These are phyloP conservation scores for Ophiostoma perfectum DNA, from an alignment of 2,329 filamentous ascomycete species.

Conservation along the genomic window DNA sequence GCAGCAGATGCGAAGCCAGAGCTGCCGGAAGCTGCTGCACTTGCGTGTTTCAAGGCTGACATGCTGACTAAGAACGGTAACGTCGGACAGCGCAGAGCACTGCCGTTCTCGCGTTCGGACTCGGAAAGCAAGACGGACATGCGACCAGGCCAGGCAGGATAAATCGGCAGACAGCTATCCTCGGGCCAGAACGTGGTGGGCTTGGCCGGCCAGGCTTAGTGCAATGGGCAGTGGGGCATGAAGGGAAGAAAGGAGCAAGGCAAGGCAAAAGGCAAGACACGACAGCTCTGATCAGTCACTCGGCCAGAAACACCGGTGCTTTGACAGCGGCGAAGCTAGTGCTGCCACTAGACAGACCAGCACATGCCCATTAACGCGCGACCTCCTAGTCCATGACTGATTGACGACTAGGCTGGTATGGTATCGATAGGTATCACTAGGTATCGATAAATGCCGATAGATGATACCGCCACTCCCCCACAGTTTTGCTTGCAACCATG, in stretches of 20 bases:
- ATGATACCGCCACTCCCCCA: background rate
- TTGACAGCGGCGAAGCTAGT: background rate
- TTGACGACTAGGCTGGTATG: constrained; percentile 2
- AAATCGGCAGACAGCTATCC: background rate
- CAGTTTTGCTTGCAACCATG: background rate
- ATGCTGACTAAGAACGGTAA: no score
- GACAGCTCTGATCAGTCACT: background rate
- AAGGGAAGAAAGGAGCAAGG: background rate
- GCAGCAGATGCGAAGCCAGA: background rate
- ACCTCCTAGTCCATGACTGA: background rate
- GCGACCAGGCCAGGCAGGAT: no score
- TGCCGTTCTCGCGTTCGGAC: background rate
- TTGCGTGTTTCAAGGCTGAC: background rate
- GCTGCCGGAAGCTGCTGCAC: background rate
- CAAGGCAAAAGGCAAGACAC: background rate
- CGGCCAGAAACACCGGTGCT: background rate
- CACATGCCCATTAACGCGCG: no score
- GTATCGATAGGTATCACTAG: background rate
- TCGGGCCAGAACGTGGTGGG: constrained; percentile 7
- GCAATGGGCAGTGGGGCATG: background rate
- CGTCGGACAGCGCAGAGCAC: no score
- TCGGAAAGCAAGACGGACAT: no score
- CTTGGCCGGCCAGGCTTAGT: background rate
- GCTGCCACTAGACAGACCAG: background rate
- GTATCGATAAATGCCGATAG: background rate